phyloP scores from a whole-genome alignment of 75 land plant species.

The Selaginella moellendorffii region DNA sequence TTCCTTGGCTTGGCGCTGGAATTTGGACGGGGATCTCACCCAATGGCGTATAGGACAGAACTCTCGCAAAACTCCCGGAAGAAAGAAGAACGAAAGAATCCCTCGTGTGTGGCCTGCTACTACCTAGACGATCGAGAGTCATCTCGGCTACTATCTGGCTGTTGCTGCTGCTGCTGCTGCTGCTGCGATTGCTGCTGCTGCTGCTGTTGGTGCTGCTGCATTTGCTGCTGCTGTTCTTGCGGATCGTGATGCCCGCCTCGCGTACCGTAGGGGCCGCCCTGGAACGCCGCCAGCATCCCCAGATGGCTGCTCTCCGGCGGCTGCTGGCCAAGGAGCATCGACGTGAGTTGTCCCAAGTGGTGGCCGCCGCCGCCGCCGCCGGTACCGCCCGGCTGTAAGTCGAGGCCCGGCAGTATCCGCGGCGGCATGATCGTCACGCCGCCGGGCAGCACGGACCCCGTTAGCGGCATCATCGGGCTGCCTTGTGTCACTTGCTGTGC shows the following conservation, averaged over 20 bases:
- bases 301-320: neutral
- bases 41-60: too few relatives aligned
- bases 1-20: too few relatives aligned
- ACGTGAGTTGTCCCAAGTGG: neutral
- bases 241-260: too few relatives aligned
- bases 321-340: conserved; percentile 1
- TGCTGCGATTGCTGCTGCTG: neutral
- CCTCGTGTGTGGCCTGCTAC: too few relatives aligned
- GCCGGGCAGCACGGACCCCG: neutral
- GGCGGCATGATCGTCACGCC: neutral
- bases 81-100: too few relatives aligned
- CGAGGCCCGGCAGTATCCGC: neutral
- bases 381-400: neutral
- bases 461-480: neutral
- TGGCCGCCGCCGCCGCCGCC: neutral
- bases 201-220: neutral
- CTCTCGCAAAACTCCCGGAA: too few relatives aligned
- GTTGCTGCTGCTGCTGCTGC: neutral
- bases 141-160: neutral
- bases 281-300: conserved; percentile 3
- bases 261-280: neutral
- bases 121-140: neutral
- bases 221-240: neutral
- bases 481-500: too few relatives aligned
- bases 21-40: too few relatives aligned